These are phyloP conservation scores for Lentinula aciculospora DNA, from an alignment of 768 basidiomycete species.

Conservation along the genomic window DNA sequence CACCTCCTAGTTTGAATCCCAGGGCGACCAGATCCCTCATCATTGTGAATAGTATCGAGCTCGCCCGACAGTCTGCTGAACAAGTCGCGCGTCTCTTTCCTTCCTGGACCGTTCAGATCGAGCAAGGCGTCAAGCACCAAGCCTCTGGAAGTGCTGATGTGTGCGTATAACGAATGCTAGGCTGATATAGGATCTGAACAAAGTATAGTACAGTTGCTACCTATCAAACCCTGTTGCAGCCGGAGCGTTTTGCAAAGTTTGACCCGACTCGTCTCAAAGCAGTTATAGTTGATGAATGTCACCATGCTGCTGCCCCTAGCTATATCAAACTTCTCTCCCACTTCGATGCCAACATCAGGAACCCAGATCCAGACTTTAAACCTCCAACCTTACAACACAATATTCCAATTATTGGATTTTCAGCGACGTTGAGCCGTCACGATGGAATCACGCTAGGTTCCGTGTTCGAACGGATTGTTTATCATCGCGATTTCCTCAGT, in stretches of 20 bases:
- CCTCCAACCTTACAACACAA: conserved; percentile 33
- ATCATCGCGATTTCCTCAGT: conserved; percentile 83
- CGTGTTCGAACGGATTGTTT: conserved; percentile 88
- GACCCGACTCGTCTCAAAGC: conserved; percentile 61
- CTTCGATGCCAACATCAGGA: conserved; percentile 66
- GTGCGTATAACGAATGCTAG: conserved; percentile 35
- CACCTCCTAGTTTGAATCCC: conserved; percentile 33
- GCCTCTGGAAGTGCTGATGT: conserved; percentile 83
- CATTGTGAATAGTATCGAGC: conserved; percentile 85
- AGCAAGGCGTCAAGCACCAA: conserved; percentile 72
- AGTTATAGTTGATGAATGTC: conserved; percentile 88
- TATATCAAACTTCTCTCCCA: conserved; percentile 82
- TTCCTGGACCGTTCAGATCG: conserved; percentile 80
- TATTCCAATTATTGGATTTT: conserved; percentile 89
- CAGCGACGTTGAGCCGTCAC: conserved; percentile 90
- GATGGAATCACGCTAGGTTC: conserved; percentile 86
- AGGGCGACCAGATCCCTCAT: conserved; percentile 61
- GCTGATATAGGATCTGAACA: not conserved
- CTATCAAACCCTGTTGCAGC: conserved; percentile 75
- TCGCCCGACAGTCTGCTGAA: conserved; percentile 79
- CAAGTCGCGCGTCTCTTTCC: conserved; percentile 67
- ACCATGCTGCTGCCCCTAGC: conserved; percentile 87
- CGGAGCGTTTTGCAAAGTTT: conserved; percentile 69
- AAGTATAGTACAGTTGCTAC: conserved; percentile 73
- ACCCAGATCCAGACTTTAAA: conserved; percentile 39